These are phyloP conservation scores for Purpureocillium lavendulum DNA, from an alignment of 2,329 filamentous ascomycete species.

Conservation along the genomic window DNA sequence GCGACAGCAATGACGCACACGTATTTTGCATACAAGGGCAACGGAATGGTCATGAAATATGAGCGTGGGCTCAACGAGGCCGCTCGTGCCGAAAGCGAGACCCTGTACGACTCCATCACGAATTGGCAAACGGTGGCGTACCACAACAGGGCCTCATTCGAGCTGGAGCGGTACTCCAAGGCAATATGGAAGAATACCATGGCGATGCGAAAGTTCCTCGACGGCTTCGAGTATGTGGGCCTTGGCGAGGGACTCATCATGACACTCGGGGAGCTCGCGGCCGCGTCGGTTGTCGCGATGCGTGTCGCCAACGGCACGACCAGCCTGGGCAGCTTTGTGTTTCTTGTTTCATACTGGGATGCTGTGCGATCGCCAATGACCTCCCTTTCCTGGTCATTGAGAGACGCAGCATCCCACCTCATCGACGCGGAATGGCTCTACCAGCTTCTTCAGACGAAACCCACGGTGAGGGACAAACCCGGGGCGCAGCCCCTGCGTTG, in stretches of 20 bases:
- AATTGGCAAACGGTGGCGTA: conserved; percentile 46
- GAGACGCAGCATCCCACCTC: conserved; percentile 30
- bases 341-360: conserved; percentile 57
- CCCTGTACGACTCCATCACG: conserved; percentile 12
- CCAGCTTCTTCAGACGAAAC: conserved; percentile 47
- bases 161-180: conserved; percentile 12
- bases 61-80: conserved; percentile 8
- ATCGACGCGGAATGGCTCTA: conserved; percentile 58
- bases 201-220: conserved; percentile 5
- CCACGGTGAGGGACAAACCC: conserved; percentile 41
- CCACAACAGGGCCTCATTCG: conserved; percentile 16
- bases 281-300: conserved; percentile 2
- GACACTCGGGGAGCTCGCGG: conserved; percentile 7
- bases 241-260: conserved; percentile 7
- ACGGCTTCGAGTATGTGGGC: conserved; percentile 3
- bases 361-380: conserved; percentile 29
- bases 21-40: conserved; percentile 10
- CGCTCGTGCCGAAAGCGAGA: conserved; percentile 9
- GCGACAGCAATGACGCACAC: conserved; percentile 8
- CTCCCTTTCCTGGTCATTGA: conserved; percentile 20
- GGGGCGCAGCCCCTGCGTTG: conserved; percentile 35
- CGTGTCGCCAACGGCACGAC: conserved; percentile 18
- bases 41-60: conserved; percentile 5
- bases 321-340: conserved; percentile 38
- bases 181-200: conserved; percentile 6